Base-by-base conservation (phyloP, 169 alveolate species). In the Plasmodium inui region DNA sequence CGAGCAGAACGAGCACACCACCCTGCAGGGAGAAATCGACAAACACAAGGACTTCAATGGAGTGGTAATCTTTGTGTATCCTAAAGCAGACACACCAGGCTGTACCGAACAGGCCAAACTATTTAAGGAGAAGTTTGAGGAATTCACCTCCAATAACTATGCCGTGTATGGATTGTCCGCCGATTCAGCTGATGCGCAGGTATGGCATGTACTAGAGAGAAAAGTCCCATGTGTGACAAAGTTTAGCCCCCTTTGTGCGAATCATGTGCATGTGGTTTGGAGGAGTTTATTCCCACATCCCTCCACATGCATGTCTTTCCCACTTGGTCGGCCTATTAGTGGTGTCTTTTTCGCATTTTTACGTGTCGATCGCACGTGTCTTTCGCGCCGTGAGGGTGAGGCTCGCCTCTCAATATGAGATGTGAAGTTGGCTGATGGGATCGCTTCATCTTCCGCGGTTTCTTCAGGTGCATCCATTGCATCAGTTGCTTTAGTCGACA, bases 31-130 rank as follows among this genome's bases (percentile, higher is more conserved):
- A 46, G 84, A 92, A 70, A 32, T 96, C 2, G 93, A 82, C 32
- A 84, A 95, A 50, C 93, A 96, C 41, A 81, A 50, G 6, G 94
- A 81, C 19, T 55, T 74, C 90, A 95, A 96, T n/a, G 98, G 98
- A 22, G 30, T 95, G 19, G 98, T 95, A 0, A 34, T 95, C 80
- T 96, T 96, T 70, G 89, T 95, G 19, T 96, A 94, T 44, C 98
- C 98, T 0, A 92, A 95, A 22, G 97, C 95, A 7, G 92, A 94
- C 57, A 96, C 98, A 19, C 98, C 98, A 4, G 93, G 93, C 6
- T 96, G 98, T 41, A 96, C 97, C 3, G 85, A 94, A 44, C 98
- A 96, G 92, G 98, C 98, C 34, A 83, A 96, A 26, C 41, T 83
- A 22, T 96, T 95, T 50, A 92, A 93, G 34, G 79, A 83, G 34